phyloP scores from a whole-genome alignment of 495 filamentous ascomycete species.

The Hypoxylon intermedium region DNA sequence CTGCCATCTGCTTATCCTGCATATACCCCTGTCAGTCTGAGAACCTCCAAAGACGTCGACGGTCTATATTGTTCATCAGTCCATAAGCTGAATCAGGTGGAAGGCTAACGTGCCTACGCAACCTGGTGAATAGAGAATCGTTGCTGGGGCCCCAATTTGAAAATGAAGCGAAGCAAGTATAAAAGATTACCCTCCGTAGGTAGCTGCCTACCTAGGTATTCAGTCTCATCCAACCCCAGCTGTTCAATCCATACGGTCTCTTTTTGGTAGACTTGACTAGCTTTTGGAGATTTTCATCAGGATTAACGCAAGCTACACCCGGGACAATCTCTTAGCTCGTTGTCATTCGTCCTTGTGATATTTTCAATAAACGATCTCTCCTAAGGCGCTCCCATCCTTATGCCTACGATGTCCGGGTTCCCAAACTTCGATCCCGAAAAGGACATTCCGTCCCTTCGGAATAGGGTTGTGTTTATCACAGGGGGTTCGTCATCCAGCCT shows the following conservation, averaged over 20 bases:
- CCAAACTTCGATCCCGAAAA: slow-evolving; percentile 57
- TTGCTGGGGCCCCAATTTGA: neutral
- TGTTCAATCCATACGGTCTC: too few species aligned
- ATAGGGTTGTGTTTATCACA: slow-evolving; percentile 68
- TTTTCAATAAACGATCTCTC: neutral
- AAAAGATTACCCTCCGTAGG: neutral
- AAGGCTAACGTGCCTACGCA: neutral
- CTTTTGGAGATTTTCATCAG: too few species aligned
- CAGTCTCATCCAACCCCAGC: neutral
- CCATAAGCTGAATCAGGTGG: neutral
- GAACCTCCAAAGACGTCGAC: neutral
- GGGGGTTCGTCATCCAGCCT: slow-evolving; percentile 54
- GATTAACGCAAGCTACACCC: neutral
- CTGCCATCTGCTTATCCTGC: slow-evolving; percentile 41
- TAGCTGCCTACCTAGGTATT: neutral
- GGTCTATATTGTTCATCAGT: neutral
- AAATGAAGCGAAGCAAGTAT: slow-evolving; percentile 2
- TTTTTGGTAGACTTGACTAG: too few species aligned
- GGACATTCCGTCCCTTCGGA: slow-evolving; percentile 64
- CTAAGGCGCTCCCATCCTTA: neutral
- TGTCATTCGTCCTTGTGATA: neutral
- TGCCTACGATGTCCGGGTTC: slow-evolving; percentile 17
- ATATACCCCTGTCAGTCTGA: slow-evolving; percentile 11
- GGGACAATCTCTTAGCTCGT: neutral
- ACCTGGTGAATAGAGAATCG: neutral